phyloP scores from a whole-genome alignment of 139 green algal species.

The Chlamydomonas asymmetrica region DNA sequence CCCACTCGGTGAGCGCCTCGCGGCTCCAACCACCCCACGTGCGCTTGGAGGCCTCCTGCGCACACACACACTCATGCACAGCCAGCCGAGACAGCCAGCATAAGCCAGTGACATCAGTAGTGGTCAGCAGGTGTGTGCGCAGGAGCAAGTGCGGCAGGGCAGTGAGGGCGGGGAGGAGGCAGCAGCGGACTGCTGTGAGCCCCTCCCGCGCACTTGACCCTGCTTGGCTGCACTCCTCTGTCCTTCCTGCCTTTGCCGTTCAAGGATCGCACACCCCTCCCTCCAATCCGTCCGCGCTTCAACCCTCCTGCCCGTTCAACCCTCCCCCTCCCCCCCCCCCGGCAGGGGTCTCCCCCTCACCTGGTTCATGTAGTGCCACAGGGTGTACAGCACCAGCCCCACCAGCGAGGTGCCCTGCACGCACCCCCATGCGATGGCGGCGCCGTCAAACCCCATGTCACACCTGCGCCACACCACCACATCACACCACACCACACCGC shows the following conservation, averaged over 20 bases:
- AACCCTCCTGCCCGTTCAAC: neutral
- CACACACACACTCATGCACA: slow-evolving; percentile 3
- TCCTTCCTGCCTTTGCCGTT: too few species aligned
- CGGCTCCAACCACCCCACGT: slow-evolving; percentile 60
- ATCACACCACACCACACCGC: neutral
- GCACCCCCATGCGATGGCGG: slow-evolving; percentile 53
- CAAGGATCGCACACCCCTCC: neutral
- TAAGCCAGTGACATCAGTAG: too few species aligned
- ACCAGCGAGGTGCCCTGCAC: slow-evolving; percentile 43
- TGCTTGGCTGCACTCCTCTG: too few species aligned
- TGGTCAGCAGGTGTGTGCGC: neutral
- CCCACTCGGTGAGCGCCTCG: slow-evolving; percentile 65
- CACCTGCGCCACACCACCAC: slow-evolving; percentile 40
- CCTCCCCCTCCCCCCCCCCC: too few species aligned
- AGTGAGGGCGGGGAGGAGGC: neutral
- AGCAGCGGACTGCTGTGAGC: too few species aligned
- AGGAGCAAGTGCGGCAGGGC: too few species aligned
- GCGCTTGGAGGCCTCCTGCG: slow-evolving; percentile 27
- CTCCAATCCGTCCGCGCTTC: neutral
- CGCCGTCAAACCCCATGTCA: slow-evolving; percentile 50
- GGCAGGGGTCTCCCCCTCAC: neutral
- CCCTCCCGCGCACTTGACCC: too few species aligned
- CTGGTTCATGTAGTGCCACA: slow-evolving; percentile 33
- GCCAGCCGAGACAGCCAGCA: too few species aligned
- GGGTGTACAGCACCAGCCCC: slow-evolving; percentile 40